Evolutionary conservation across 768 basidiomycete species (phyloP), one percentile per base, ranked within the genome.

Genomic region (Lactarius tabidus): DNA sequence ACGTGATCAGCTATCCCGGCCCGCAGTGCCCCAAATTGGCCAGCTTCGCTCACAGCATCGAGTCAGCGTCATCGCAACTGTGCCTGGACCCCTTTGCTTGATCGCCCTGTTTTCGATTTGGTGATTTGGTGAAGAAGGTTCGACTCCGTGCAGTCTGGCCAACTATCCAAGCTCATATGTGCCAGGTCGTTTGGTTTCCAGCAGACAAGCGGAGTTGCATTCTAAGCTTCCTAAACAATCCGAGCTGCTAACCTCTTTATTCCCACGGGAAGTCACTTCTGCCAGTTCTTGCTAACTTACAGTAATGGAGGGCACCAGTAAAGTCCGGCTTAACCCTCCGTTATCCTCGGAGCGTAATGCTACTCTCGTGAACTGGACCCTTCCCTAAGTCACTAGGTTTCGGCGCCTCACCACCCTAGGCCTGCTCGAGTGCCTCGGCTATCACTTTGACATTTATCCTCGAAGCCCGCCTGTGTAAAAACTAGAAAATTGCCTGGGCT

Each of bases 261-360:
- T 43, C 41, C 20, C 41, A 54, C n/a, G 52, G 18, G 41, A 31
- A 36, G n/a, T 52, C n/a, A 6, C 53, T 54, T 36, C 35, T 39
- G n/a, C n/a, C n/a, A n/a, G n/a, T n/a, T n/a, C n/a, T n/a, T n/a
- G n/a, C n/a, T n/a, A n/a, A n/a, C 36, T 52, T 23, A 4, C 57
- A 26, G 20, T 20, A 35, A 14, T 20, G 28, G 31, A 36, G n/a
- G n/a, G 14, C 48, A 18, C 36, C 15, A 57, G 55, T 28, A 14
- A 23, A 12, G 35, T 57, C 59, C 61, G 54, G 64, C 59, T 58
- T 62, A 62, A 36, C 60, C 28, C 23, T 43, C 64, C 29, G 54
- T 48, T 39, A 28, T 55, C 20, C 38, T 57, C 43, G 43, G 59
- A 55, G 41, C 7, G 45, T 35, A 29, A 36, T 18, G 35, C 59